Base-by-base conservation (phyloP, 106 monocot species). In the Allium fistulosum region DNA sequence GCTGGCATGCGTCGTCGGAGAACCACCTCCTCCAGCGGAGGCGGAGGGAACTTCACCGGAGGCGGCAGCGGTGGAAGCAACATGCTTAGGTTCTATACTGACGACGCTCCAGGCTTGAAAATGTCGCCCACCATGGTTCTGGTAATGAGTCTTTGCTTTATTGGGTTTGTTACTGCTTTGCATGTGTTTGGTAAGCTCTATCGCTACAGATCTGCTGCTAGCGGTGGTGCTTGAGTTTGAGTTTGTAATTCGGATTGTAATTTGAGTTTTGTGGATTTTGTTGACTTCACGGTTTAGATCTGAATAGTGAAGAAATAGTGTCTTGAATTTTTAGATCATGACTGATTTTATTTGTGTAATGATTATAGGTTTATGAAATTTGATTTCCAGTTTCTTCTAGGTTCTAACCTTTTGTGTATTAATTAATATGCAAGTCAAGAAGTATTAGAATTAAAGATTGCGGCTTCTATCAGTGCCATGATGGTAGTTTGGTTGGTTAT, bases 101-200 rank as follows among this genome's bases (percentile, higher is more conserved):
- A 90, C 79, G 94, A 94, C 71, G 94, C 94, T 8, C 94, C 94
- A 4, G 94, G 94, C 10, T 76, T 94, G 9, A 90, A 90, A 82
- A 90, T 94, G 90, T 77, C 87, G 18, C 94, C 94, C 8, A 94
- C 90, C 50, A 77, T 90, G 62, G 90, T 94, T 49, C 82, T 90
- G 18, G 87, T 90, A 45, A 94, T 94, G 94, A 90, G 90, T 49
- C 72, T 94, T n/a, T 90, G 86, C 84, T 94, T 94, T 82, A 94
- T 94, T 69, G 87, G 90, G 7, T 94, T 94, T 72, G 94, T 94
- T 68, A 94, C 90, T 13, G 84, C 82, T 10, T 87, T 94, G 58
- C 94, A 94, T 73, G 84, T 94, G 57, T 94, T 94, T 76, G 94
- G 90, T 14, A 94, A 94, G 80, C 80, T 94, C 69, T 90, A 94